Evolutionary conservation across 2,329 filamentous ascomycete species (phyloP).

Genomic region (Nigrospora sphaerica): DNA sequence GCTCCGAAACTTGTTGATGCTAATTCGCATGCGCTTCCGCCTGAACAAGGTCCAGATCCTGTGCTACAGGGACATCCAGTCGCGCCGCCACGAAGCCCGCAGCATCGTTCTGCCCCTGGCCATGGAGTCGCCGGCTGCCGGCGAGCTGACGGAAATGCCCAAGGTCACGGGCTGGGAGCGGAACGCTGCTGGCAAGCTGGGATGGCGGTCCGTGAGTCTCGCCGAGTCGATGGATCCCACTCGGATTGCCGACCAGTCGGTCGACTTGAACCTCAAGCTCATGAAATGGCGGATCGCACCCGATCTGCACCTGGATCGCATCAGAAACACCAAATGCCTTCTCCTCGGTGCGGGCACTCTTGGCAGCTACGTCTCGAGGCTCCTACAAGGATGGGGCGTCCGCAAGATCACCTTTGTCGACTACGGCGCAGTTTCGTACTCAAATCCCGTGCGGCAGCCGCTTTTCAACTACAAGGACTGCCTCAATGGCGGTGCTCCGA

Average conservation of each 20-base stretch:
- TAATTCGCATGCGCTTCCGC: constrained; percentile 76
- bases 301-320: constrained; percentile 75
- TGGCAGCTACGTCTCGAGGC: constrained; percentile 87
- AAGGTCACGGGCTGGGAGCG: constrained; percentile 96
- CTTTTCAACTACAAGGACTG: constrained; percentile 90
- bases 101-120: constrained; percentile 70
- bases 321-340: constrained; percentile 85
- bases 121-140: constrained; percentile 40
- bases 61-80: constrained; percentile 81
- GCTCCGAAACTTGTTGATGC: constrained; percentile 77
- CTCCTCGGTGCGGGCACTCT: constrained; percentile 88
- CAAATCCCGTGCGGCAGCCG: constrained; percentile 91
- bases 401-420: constrained; percentile 94
- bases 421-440: constrained; percentile 88
- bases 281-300: constrained; percentile 99
- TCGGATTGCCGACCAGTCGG: constrained; percentile 83
- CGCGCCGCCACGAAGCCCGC: constrained; percentile 68
- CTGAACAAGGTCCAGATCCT: constrained; percentile 74
- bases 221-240: constrained; percentile 90
- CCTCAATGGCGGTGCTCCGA: constrained; percentile 72
- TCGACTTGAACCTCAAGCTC: constrained; percentile 92
- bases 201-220: constrained; percentile 71
- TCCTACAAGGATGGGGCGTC: constrained; percentile 92
- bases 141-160: constrained; percentile 54
- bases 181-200: constrained; percentile 69